A percentile compares a stretch with the other conserved stretches of the same genome.
phyloP scores from a whole-genome alignment of 148 eudicot genomes.

The Camellia lanceoleosa region DNA sequence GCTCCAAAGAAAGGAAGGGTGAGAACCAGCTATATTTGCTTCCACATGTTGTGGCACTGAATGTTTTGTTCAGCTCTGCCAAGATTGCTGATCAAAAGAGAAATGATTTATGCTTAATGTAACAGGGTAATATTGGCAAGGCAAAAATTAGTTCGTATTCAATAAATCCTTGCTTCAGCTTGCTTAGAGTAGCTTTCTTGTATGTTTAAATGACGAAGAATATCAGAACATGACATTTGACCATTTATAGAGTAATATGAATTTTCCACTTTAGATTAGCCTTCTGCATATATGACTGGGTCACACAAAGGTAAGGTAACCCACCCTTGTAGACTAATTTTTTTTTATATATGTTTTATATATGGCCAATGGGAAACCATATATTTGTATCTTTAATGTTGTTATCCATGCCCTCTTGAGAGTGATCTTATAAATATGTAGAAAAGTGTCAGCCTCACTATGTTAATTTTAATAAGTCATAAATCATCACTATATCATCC shows the following conservation, averaged over 20 bases:
- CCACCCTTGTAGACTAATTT: too few species aligned
- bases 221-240: too few species aligned
- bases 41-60: not conserved
- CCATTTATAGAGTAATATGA: too few species aligned
- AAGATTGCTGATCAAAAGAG: constrained; percentile 6
- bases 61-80: not conserved
- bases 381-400: too few species aligned
- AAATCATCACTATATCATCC: not conserved
- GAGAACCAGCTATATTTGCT: constrained; percentile 16
- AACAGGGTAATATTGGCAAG: not conserved
- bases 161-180: not conserved
- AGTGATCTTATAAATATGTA: not conserved
- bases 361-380: too few species aligned
- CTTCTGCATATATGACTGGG: too few species aligned
- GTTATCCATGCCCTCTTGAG: too few species aligned
- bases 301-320: too few species aligned
- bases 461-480: not conserved
- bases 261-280: too few species aligned
- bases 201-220: too few species aligned
- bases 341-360: too few species aligned
- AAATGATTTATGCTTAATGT: not conserved
- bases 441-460: not conserved
- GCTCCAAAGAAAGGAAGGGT: constrained; percentile 56
- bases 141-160: not conserved
- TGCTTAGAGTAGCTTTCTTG: too few species aligned